Base-by-base conservation (phyloP, 2,329 filamentous ascomycete species). In the Zalaria sp. region DNA sequence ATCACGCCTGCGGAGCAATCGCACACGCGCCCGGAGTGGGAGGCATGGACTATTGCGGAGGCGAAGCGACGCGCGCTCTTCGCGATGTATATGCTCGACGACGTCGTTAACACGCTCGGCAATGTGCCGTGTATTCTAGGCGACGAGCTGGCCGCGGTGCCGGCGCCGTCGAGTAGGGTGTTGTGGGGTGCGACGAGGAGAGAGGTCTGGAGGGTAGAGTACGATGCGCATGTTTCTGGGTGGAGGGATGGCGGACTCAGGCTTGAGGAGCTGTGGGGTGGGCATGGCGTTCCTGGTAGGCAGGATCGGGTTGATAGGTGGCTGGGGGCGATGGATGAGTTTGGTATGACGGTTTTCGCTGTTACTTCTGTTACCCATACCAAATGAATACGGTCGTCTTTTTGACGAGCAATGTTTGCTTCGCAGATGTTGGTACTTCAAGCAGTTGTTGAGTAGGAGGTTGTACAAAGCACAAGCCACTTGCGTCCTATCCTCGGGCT, bases 1-100 rank as follows among this genome's bases (percentile, higher is more conserved):
- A 51, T 64, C 5, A 72, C 66, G 37, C 32, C 46, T 0, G 62
- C 63, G 1, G 71, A 74, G 42, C 50, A 56, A 9, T 43, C 55
- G 2, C 53, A 54, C 1, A 44, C 51, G 0, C 60, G 63, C 2
- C 72, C 72, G 0, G 54, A 42, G 5, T 74, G 72, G 72, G 69
- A 73, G 43, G 56, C 60, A 1, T 77, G 73, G 73, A 65, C 74
- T 4, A 51, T 71, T 0, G 65, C 65, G 0, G 69, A 72, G 35
- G 61, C 72, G 0, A 76, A 73, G 45, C 60, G 72, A 2, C 62
- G 73, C 3, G 66, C 68, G 0, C 45, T 77, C 0, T 73, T 63
- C 43, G 59, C 61, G 0, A 69, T 73, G 63, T 75, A 74, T 42
- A 53, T 76, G 3, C 66, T 76, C 35, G 69, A 71, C 43, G 72